phyloP scores from a whole-genome alignment of 2,329 filamentous ascomycete species.

The Fusarium guadeloupense region DNA sequence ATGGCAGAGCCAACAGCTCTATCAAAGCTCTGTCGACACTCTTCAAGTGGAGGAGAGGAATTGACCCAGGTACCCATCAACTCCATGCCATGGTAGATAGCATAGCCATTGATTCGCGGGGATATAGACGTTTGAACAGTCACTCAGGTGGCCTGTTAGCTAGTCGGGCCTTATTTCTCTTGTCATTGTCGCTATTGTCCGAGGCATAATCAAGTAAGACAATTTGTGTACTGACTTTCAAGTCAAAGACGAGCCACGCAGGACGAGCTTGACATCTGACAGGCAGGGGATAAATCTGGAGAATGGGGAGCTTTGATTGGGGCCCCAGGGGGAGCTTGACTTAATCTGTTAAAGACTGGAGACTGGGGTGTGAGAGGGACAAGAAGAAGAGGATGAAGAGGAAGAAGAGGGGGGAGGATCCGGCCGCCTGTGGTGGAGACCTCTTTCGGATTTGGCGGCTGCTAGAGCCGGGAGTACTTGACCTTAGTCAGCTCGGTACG shows the following conservation, averaged over 20 bases:
- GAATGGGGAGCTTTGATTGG: conserved; percentile 31
- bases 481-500: conserved; percentile 23
- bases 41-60: neutral
- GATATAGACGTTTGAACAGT: conserved; percentile 12
- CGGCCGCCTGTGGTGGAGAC: conserved; percentile 34
- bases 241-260: conserved; percentile 13
- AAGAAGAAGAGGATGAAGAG: neutral
- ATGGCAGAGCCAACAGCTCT: conserved; percentile 1
- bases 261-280: conserved; percentile 33
- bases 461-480: conserved; percentile 27
- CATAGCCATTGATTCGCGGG: conserved; percentile 27
- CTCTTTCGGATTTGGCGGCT: conserved; percentile 35
- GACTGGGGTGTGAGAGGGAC: neutral
- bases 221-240: neutral
- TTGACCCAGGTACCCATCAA: neutral
- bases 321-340: conserved; percentile 15
- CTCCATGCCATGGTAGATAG: neutral
- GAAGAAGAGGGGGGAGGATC: conserved; percentile 17
- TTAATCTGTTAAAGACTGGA: neutral
- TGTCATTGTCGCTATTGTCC: conserved; percentile 2
- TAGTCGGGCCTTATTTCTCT: conserved; percentile 40
- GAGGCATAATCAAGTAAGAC: conserved; percentile 19
- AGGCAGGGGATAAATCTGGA: conserved; percentile 25
- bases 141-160: conserved; percentile 35
- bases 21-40: neutral